These are phyloP conservation scores for Nakaseomyces glabratus DNA, from an alignment of 1,139 yeast genomes.

Conservation along the genomic window DNA sequence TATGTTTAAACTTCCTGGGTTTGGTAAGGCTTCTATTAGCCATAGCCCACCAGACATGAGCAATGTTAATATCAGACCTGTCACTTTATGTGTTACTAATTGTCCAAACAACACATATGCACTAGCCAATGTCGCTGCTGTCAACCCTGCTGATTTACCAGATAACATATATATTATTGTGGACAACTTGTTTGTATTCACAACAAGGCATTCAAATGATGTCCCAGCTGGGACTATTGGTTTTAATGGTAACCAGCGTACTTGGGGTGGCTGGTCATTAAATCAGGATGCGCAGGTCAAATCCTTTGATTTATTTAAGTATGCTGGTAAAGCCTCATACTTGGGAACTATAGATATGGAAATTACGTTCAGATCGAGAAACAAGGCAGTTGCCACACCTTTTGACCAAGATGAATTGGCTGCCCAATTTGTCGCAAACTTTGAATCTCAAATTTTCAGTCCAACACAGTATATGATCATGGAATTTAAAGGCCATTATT, in stretches of 20 bases:
- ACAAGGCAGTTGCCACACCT: constrained; percentile 53
- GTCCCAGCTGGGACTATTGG: constrained; percentile 69
- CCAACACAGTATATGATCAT: constrained; percentile 79
- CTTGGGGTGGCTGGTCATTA: constrained; percentile 86
- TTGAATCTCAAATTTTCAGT: constrained; percentile 74
- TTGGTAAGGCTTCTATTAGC: constrained; percentile 29
- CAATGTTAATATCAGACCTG: constrained; percentile 10
- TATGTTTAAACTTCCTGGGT: constrained; percentile 30
- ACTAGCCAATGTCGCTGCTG: constrained; percentile 65
- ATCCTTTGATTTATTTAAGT: constrained; percentile 49
- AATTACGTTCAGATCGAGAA: constrained; percentile 66
- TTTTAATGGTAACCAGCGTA: constrained; percentile 76
- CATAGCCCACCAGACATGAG: constrained; percentile 11
- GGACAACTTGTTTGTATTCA: constrained; percentile 72
- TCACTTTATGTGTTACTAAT: constrained; percentile 39
- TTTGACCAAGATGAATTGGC: constrained; percentile 80
- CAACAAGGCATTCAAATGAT: constrained; percentile 48
- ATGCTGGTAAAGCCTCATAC: constrained; percentile 55
- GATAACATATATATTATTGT: constrained; percentile 52
- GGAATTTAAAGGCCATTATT: constrained; percentile 71
- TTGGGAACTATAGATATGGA: constrained; percentile 72
- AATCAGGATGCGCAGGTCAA: constrained; percentile 58
- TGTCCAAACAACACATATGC: constrained; percentile 63
- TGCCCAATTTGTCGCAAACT: constrained; percentile 49
- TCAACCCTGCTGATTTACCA: constrained; percentile 65